These are phyloP conservation scores for Moesziomyces aphidis DNA, from an alignment of 1,284 basidiomycete species.

Conservation along the genomic window DNA sequence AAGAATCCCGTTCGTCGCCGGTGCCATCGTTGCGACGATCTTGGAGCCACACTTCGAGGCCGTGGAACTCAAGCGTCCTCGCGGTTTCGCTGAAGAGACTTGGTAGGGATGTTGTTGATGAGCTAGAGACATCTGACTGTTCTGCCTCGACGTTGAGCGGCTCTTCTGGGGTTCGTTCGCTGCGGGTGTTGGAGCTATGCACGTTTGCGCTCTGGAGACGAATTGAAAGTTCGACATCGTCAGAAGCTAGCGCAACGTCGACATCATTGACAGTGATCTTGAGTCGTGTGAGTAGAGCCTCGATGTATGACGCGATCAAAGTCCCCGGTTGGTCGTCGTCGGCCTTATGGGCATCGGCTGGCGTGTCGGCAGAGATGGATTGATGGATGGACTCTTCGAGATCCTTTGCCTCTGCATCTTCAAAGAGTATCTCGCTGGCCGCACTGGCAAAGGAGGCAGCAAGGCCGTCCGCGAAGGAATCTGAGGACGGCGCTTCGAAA, in stretches of 20 bases:
- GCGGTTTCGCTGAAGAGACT: slow-evolving; percentile 26
- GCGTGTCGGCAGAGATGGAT: slow-evolving; percentile 33
- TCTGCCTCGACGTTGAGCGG: background rate
- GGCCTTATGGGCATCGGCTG: slow-evolving; percentile 4
- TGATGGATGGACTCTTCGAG: slow-evolving; percentile 53
- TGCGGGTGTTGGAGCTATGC: slow-evolving; percentile 31
- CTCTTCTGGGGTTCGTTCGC: slow-evolving; percentile 7
- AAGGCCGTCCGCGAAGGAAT: slow-evolving; percentile 5
- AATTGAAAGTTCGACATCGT: slow-evolving; percentile 25
- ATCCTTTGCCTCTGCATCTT: slow-evolving; percentile 43
- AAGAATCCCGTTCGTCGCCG: slow-evolving; percentile 3
- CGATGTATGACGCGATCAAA: slow-evolving; percentile 47
- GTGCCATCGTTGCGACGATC: slow-evolving; percentile 5
- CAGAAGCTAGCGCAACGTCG: slow-evolving; percentile 20
- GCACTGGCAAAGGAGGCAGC: slow-evolving; percentile 44
- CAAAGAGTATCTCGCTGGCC: slow-evolving; percentile 44
- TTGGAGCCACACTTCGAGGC: slow-evolving; percentile 23
- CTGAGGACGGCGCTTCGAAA: background rate
- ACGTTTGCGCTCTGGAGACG: slow-evolving; percentile 18
- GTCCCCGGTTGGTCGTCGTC: slow-evolving; percentile 18
- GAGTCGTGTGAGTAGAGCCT: slow-evolving; percentile 50
- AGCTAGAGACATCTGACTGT: background rate
- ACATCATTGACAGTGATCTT: slow-evolving; percentile 38
- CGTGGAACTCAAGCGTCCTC: slow-evolving; percentile 21
- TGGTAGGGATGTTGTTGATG: slow-evolving; percentile 7